These are phyloP conservation scores for Vitis riparia DNA, from an alignment of 164 flowering plant species.

Conservation along the genomic window DNA sequence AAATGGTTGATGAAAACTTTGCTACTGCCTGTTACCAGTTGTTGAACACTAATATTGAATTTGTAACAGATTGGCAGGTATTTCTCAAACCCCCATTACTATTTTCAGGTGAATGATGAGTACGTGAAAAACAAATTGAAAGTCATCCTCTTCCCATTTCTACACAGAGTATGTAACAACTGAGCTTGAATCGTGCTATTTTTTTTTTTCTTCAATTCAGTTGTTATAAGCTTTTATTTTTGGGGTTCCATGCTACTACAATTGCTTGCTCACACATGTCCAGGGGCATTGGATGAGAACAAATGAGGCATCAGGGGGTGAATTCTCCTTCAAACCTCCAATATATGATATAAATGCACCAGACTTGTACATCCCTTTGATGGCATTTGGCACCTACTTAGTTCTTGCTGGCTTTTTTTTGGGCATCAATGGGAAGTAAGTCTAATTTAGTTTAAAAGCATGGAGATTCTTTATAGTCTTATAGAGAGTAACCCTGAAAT, in stretches of 20 bases:
- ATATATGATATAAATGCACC: conserved; percentile 49
- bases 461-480: too few species aligned
- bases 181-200: background rate
- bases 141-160: conserved; percentile 66
- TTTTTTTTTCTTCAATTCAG: too few species aligned
- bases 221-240: too few species aligned
- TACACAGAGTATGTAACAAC: conserved; percentile 54
- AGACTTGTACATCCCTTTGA: conserved; percentile 41
- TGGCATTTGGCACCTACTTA: conserved; percentile 42
- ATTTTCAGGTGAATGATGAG: conserved; percentile 76
- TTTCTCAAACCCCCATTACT: conserved; percentile 75
- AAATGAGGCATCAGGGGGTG: conserved; percentile 30
- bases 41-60: background rate
- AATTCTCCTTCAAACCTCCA: conserved; percentile 31
- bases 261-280: too few species aligned
- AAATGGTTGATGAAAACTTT: too few species aligned
- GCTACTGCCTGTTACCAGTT: too few species aligned
- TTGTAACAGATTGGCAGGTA: conserved; percentile 62
- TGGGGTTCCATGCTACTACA: too few species aligned
- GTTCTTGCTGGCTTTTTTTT: conserved; percentile 34
- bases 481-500: too few species aligned
- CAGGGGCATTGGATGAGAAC: conserved; percentile 46
- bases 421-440: conserved; percentile 39
- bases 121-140: conserved; percentile 83
- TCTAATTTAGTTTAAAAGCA: background rate